These are phyloP conservation scores for Trichoderma orchidacearum DNA, from an alignment of 495 filamentous ascomycete species.

Conservation along the genomic window DNA sequence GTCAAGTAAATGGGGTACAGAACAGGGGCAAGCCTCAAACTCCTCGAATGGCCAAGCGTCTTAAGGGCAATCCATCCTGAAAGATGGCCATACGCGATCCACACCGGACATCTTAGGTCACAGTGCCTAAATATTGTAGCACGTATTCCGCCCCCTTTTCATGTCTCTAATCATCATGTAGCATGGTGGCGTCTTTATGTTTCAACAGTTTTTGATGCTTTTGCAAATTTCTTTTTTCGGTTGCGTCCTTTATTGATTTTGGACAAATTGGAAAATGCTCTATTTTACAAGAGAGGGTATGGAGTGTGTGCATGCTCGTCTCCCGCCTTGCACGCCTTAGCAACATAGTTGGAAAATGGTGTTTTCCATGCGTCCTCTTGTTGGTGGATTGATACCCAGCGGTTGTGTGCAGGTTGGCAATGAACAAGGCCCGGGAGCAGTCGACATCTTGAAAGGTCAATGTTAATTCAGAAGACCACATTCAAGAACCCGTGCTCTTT, in stretches of 20 bases:
- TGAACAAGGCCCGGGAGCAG: neutral
- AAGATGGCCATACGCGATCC: neutral
- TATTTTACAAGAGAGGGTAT: neutral
- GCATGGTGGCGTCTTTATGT: slow-evolving; percentile 3
- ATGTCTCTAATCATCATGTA: neutral
- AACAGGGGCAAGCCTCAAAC: slow-evolving; percentile 28
- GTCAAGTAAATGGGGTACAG: slow-evolving; percentile 31
- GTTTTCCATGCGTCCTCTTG: neutral
- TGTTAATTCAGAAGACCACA: neutral
- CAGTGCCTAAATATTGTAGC: neutral
- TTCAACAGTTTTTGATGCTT: neutral
- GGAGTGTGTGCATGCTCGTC: neutral
- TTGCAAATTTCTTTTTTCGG: neutral
- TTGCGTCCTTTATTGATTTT: neutral
- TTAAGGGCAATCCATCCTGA: slow-evolving; percentile 24
- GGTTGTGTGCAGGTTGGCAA: neutral
- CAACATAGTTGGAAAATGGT: neutral
- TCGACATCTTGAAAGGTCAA: neutral
- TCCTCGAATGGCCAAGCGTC: slow-evolving; percentile 30
- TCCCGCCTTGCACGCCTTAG: neutral
- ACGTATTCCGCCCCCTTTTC: neutral
- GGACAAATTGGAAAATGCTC: neutral
- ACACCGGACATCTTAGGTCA: neutral
- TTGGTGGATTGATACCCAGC: neutral
- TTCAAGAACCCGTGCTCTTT: neutral